Evolutionary conservation across 345 rosid species (phyloP).

Genomic region (Rhizophora apiculata): DNA sequence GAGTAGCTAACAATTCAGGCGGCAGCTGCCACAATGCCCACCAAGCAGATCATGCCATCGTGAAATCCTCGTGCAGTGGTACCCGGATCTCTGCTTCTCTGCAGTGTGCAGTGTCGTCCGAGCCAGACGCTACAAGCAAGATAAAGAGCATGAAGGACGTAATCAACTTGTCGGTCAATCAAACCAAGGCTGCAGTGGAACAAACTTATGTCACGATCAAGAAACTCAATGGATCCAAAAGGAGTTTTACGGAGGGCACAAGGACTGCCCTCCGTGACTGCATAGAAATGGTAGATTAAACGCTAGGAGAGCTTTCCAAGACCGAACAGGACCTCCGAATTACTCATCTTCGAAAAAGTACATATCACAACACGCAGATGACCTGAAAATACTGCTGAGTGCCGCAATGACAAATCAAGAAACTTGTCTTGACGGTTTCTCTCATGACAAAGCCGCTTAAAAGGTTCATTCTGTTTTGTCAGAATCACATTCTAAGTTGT

Average conservation of each 20-base stretch:
- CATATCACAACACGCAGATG: slow-evolving; percentile 16
- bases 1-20: slow-evolving; percentile 7
- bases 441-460: slow-evolving; percentile 8
- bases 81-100: slow-evolving; percentile 62
- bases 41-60: slow-evolving; percentile 24
- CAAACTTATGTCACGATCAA: slow-evolving; percentile 48
- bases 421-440: slow-evolving; percentile 27
- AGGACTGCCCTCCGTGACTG: slow-evolving; percentile 15
- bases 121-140: slow-evolving; percentile 21
- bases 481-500: neutral
- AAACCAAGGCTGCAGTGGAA: slow-evolving; percentile 43
- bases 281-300: slow-evolving; percentile 6
- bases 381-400: slow-evolving; percentile 20
- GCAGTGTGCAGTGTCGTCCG: slow-evolving; percentile 34
- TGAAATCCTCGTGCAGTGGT: slow-evolving; percentile 53
- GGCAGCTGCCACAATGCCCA: neutral
- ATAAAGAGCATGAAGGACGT: slow-evolving; percentile 52
- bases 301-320: slow-evolving; percentile 16
- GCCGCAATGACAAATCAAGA: slow-evolving; percentile 25
- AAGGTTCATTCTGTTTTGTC: neutral
- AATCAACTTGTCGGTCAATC: slow-evolving; percentile 46
- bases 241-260: slow-evolving; percentile 7
- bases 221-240: slow-evolving; percentile 27
- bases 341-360: slow-evolving; percentile 23
- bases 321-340: neutral